These are phyloP conservation scores for Alternaria panax DNA, from an alignment of 2,329 filamentous ascomycete genomes.

Conservation along the genomic window DNA sequence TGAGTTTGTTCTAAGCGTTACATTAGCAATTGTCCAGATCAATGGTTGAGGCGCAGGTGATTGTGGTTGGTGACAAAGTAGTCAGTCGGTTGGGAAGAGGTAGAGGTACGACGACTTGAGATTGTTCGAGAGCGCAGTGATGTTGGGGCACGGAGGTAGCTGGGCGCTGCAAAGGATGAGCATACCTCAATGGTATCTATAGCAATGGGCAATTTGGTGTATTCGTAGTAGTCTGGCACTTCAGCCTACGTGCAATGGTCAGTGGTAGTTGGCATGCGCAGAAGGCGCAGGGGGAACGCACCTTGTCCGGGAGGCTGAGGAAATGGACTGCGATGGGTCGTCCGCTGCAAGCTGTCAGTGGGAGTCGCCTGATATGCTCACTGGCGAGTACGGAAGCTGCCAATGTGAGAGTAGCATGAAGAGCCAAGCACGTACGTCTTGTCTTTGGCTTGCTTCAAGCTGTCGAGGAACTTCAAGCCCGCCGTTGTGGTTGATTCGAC, in stretches of 20 bases:
- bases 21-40: not conserved
- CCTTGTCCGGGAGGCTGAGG: constrained; percentile 70
- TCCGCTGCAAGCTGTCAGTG: constrained; percentile 57
- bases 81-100: not conserved
- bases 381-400: constrained; percentile 1
- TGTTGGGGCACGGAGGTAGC: not conserved
- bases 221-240: constrained; percentile 78
- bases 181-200: constrained; percentile 75
- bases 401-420: constrained; percentile 3
- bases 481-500: constrained; percentile 72
- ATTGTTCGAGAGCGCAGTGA: not conserved
- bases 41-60: too few species aligned
- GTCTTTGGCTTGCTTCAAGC: constrained; percentile 77
- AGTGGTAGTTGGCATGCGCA: constrained; percentile 17
- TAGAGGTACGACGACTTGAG: not conserved
- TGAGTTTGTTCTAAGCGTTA: constrained; percentile 67
- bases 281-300: constrained; percentile 39
- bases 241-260: constrained; percentile 54
- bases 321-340: constrained; percentile 79
- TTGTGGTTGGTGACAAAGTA: not conserved
- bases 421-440: constrained; percentile 70
- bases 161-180: not conserved
- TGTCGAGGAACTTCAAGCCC: constrained; percentile 76
- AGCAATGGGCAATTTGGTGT: constrained; percentile 79
- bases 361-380: not conserved